Base-by-base conservation (phyloP, 352 stramenopile species). In the Pythium apleroticum region DNA sequence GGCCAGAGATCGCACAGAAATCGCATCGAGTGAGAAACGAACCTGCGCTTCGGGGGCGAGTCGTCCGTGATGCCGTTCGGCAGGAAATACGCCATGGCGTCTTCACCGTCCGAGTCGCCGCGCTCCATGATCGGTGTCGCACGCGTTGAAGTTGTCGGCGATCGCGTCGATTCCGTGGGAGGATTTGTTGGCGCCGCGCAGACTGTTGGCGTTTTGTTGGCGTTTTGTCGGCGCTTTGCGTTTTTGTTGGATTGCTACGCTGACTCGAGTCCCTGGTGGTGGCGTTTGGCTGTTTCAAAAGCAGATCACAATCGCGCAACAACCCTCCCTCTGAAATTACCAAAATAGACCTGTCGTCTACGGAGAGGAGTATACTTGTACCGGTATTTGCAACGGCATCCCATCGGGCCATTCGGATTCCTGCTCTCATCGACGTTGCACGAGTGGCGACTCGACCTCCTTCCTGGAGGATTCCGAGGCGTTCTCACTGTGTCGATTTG, bases 51-150 rank as follows among this genome's bases (percentile, higher is more conserved):
- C 27, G 81, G 86, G 17, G 83, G 83, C 41, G 84, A 93, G 68
- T 95, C 86, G 52, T 93, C 84, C 12, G 84, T 73, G 68, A 95
- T 95, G 59, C 84, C 86, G 46, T 89, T 81, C n/a, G 84, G 86
- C 41, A 95, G 72, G 66, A 95, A 95, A 61, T 95, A 95, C 61
- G 81, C 60, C 81, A 92, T 84, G 45, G 69, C 69, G 52, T 71
- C 67, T 31, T 92, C 84, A 25, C 85, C 84, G 58, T 90, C 84
- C 65, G 72, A 79, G 62, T 81, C 76, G 58, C 69, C 54, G 28
- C 43, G 39, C 53, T 31, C 57, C 74, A 66, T 85, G 60, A 69
- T 80, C 35, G n/a, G 6, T 12, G 22, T 25, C 37, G 37, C 4
- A n/a, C 45, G 19, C n/a, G 20, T 43, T 49, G 53, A 59, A 49